phyloP scores from a whole-genome alignment of 345 rosid genomes.

The Chamaenerion angustifolium region DNA sequence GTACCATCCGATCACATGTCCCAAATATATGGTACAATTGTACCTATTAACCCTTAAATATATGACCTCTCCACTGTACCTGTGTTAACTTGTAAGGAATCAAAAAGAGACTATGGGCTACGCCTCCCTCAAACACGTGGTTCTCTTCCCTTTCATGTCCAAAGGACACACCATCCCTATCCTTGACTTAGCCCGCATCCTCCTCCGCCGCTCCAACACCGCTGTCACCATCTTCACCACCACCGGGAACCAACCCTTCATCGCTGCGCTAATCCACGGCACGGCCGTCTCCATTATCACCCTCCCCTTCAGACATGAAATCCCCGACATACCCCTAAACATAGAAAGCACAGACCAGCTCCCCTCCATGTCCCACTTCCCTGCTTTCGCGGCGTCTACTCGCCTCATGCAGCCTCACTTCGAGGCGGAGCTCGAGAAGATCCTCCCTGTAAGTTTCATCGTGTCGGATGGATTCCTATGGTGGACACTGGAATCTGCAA shows the following conservation, averaged over 20 bases:
- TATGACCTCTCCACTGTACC: no score
- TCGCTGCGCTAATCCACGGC: conserved; percentile 26
- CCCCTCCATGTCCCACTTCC: conserved; percentile 44
- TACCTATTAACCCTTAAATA: no score
- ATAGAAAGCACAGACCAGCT: conserved; percentile 63
- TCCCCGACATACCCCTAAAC: conserved; percentile 32
- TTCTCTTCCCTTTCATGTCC: conserved; percentile 70
- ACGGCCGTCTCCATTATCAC: conserved; percentile 22
- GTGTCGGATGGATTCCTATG: conserved; percentile 65
- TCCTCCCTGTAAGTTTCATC: conserved; percentile 34
- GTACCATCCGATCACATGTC: no score
- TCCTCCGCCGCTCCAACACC: conserved; percentile 19
- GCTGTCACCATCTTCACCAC: conserved; percentile 60
- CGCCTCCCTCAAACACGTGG: conserved; percentile 20
- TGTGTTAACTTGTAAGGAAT: no score
- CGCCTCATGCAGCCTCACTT: conserved; percentile 39
- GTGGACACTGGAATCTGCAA: conserved; percentile 68
- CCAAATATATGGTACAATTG: no score
- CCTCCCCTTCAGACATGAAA: conserved; percentile 37
- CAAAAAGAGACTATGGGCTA: not conserved
- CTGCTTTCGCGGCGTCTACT: conserved; percentile 39
- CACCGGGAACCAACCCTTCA: conserved; percentile 40
- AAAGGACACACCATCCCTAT: conserved; percentile 79
- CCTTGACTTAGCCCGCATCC: conserved; percentile 52
- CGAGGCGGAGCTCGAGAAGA: conserved; percentile 23